Percentiles rank a stretch among this genome's conserved stretches.
phyloP scores from a whole-genome alignment of 345 rosid genomes.

The Trapa bicornis region DNA sequence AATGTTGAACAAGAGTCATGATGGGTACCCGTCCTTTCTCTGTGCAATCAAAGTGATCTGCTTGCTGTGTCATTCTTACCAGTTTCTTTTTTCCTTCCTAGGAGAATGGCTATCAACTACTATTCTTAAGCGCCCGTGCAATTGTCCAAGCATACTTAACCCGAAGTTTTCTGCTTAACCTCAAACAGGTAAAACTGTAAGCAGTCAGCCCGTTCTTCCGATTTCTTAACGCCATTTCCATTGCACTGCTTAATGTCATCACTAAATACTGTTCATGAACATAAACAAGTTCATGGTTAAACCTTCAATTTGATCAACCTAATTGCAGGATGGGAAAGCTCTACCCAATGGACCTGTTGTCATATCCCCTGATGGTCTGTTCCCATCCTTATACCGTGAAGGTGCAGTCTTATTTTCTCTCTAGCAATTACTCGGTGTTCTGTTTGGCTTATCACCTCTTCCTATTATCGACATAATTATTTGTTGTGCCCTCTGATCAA shows the following conservation, averaged over 20 bases:
- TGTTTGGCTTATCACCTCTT: neutral
- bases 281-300: neutral
- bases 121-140: slow-evolving; percentile 91
- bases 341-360: slow-evolving; percentile 84
- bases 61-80: neutral
- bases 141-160: slow-evolving; percentile 93
- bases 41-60: neutral
- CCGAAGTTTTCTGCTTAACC: slow-evolving; percentile 59
- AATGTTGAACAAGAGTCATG: neutral
- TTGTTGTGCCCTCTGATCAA: slow-evolving; percentile 5
- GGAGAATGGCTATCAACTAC: slow-evolving; percentile 94
- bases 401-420: slow-evolving; percentile 20
- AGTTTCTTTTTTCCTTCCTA: slow-evolving; percentile 15
- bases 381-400: slow-evolving; percentile 85
- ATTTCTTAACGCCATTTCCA: neutral
- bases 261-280: neutral
- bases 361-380: slow-evolving; percentile 82
- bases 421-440: neutral
- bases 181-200: slow-evolving; percentile 54
- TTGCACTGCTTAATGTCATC: neutral
- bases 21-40: neutral
- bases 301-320: slow-evolving; percentile 3
- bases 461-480: slow-evolving; percentile 8
- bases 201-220: neutral
- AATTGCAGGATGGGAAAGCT: slow-evolving; percentile 71